phyloP scores from a whole-genome alignment of 2,329 filamentous ascomycete species.

The Xylariomycetidae sp. region DNA sequence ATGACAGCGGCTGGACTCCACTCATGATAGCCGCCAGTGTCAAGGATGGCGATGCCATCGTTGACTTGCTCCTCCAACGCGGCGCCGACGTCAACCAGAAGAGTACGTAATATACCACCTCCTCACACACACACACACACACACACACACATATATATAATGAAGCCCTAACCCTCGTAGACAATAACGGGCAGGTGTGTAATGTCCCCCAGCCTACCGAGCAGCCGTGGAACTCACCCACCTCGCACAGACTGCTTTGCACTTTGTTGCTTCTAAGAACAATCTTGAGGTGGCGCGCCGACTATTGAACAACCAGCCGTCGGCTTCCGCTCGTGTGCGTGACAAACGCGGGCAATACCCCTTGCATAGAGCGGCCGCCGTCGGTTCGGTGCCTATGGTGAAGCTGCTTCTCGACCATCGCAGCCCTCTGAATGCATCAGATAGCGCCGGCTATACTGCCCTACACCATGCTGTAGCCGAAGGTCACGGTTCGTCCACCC shows the following conservation, averaged over 20 bases:
- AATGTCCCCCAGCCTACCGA: slow-evolving; percentile 1
- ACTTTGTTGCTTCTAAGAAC: slow-evolving; percentile 87
- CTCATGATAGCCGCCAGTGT: slow-evolving; percentile 79
- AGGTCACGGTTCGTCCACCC: slow-evolving; percentile 52
- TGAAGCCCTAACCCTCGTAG: slow-evolving; percentile 31
- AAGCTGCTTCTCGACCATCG: slow-evolving; percentile 70
- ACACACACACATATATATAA: background rate
- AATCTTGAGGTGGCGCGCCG: slow-evolving; percentile 77
- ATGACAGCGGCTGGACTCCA: slow-evolving; percentile 76
- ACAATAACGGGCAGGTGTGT: slow-evolving; percentile 59
- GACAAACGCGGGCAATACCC: slow-evolving; percentile 87
- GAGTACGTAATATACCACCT: slow-evolving; percentile 43
- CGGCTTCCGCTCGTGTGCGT: slow-evolving; percentile 72
- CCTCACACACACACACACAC: slow-evolving; percentile 11
- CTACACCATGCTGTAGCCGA: slow-evolving; percentile 84
- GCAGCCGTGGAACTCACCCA: slow-evolving; percentile 3
- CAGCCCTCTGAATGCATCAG: slow-evolving; percentile 79
- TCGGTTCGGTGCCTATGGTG: slow-evolving; percentile 84
- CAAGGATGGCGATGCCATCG: slow-evolving; percentile 64
- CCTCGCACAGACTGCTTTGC: slow-evolving; percentile 66
- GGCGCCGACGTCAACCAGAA: slow-evolving; percentile 70
- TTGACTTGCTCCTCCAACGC: slow-evolving; percentile 63
- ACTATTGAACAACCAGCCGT: slow-evolving; percentile 65
- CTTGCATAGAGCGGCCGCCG: slow-evolving; percentile 85
- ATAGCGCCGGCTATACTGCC: slow-evolving; percentile 78